A percentile compares a stretch with the other conserved stretches of the same genome.
Conservation (phyloP, 2,329 filamentous ascomycete genomes). For the Penicillium sp. region DNA sequence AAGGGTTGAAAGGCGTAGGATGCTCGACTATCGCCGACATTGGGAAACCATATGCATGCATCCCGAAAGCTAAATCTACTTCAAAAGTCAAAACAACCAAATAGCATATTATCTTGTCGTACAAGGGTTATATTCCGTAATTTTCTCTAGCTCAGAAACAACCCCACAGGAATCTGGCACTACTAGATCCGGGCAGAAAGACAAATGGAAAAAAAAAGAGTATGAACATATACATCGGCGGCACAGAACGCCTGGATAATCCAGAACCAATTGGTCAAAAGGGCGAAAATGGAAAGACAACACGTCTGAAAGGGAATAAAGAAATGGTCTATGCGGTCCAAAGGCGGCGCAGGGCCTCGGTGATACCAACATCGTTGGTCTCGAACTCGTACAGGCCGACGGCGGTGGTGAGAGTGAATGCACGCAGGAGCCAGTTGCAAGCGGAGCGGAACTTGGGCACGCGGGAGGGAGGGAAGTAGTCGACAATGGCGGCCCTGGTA, state of each 20-base stretch:
- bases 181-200: constrained; percentile 16
- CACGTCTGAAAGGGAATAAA: constrained; percentile 9
- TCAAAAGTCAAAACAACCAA: not conserved
- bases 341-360: constrained; percentile 82
- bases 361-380: constrained; percentile 95
- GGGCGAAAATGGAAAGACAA: constrained; percentile 26
- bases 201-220: constrained; percentile 24
- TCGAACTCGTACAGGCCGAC: constrained; percentile 97
- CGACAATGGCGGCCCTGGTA: constrained; percentile 70
- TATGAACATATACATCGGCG: constrained; percentile 38
- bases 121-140: constrained; percentile 15
- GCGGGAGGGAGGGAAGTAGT: constrained; percentile 79
- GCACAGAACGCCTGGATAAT: constrained; percentile 33
- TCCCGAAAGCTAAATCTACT: too few relatives aligned
- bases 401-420: constrained; percentile 76
- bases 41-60: too few relatives aligned
- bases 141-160: constrained; percentile 23
- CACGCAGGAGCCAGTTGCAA: constrained; percentile 78
- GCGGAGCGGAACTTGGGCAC: constrained; percentile 67
- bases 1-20: too few relatives aligned
- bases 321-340: constrained; percentile 69
- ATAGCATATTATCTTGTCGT: constrained; percentile 15
- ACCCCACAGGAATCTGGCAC: constrained; percentile 18
- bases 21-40: too few relatives aligned
- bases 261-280: constrained; percentile 27